Percentiles rank a stretch among this genome's conserved stretches.
Evolutionary conservation across 352 stramenopile species (phyloP).

Genomic region (Aphanomyces stellatus): DNA sequence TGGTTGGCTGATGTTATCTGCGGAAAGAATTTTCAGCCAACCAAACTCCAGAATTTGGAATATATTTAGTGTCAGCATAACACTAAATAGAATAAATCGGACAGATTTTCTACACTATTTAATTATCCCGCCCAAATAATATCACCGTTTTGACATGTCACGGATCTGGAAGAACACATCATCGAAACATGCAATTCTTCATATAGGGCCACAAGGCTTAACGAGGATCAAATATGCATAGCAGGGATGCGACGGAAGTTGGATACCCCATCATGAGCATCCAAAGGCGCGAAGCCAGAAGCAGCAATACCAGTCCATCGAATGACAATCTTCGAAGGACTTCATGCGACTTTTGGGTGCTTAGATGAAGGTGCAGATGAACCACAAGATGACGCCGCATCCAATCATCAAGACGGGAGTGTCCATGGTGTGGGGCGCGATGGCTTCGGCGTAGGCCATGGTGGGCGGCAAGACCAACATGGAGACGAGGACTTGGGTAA

Average conservation of each 20-base stretch:
- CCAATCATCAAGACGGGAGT: constrained; percentile 77
- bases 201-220: no score
- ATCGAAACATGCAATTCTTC: no score
- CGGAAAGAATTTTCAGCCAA: background rate
- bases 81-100: no score
- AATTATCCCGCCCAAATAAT: no score
- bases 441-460: constrained; percentile 79
- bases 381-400: constrained; percentile 60
- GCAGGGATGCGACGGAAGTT: no score
- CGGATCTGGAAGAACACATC: no score
- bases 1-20: no score
- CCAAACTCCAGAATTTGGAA: no score
- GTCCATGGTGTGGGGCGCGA: constrained; percentile 77
- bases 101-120: no score
- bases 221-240: no score
- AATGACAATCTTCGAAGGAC: background rate
- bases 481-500: constrained; percentile 59
- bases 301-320: background rate
- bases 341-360: background rate
- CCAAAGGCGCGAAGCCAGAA: background rate
- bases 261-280: background rate
- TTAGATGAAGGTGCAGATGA: constrained; percentile 46
- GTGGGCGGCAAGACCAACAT: constrained; percentile 72
- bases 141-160: no score
- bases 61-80: no score